phyloP scores from a whole-genome alignment of 2,329 filamentous ascomycete species.

The Pseudocercospora pini-densiflorae region DNA sequence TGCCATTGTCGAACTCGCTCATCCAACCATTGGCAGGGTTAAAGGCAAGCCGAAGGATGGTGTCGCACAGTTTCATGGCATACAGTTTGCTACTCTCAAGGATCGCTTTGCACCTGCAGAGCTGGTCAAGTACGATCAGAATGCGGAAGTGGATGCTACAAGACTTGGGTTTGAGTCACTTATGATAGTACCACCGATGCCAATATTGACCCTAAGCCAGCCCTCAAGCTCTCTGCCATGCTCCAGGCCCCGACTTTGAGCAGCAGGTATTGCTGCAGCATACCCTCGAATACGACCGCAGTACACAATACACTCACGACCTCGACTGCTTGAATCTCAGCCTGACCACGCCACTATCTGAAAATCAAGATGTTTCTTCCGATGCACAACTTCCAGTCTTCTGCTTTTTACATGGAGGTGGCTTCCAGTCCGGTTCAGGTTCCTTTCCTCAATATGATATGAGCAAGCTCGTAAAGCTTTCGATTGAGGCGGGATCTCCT shows the following conservation, averaged over 20 bases:
- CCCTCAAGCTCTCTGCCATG: constrained; percentile 1
- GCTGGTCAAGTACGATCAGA: constrained; percentile 36
- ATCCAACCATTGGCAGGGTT: constrained; percentile 33
- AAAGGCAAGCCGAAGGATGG: constrained; percentile 30
- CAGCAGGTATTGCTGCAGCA: constrained; percentile 3
- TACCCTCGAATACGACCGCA: constrained; percentile 5
- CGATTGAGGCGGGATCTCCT: constrained; percentile 49
- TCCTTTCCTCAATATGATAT: constrained; percentile 54
- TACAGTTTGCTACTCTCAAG: constrained; percentile 45
- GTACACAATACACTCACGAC: constrained; percentile 1
- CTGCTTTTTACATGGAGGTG: constrained; percentile 52
- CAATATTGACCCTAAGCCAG: background rate
- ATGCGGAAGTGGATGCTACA: constrained; percentile 39
- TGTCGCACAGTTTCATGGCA: constrained; percentile 42
- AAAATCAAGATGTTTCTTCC: background rate
- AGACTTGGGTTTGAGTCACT: constrained; percentile 40
- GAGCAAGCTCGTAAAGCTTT: constrained; percentile 51
- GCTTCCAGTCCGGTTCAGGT: constrained; percentile 44
- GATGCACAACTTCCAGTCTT: constrained; percentile 44
- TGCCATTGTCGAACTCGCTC: constrained; percentile 19
- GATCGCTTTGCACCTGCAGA: constrained; percentile 44
- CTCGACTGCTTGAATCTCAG: constrained; percentile 21
- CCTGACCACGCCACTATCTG: constrained; percentile 8
- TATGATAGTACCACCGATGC: background rate
- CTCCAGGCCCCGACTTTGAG: constrained; percentile 7